phyloP scores from a whole-genome alignment of 163 green algal genomes.

The Chloroidium sp. region DNA sequence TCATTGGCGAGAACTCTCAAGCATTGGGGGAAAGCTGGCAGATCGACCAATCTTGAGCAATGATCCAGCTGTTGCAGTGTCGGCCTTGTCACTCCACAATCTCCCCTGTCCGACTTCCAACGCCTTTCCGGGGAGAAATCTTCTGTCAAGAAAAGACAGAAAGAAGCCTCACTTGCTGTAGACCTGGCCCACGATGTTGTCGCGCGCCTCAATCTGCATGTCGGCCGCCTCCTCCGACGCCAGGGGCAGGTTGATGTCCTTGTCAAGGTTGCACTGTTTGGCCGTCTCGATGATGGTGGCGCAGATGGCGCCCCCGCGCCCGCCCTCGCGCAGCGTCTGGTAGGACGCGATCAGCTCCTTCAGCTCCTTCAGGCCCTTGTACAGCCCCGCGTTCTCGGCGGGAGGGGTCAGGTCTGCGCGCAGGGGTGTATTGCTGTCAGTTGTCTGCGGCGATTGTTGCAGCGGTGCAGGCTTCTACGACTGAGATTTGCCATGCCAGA shows the following conservation, averaged over 20 bases:
- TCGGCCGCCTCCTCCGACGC: constrained; percentile 51
- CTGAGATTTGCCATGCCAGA: no score
- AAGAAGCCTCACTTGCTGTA: constrained; percentile 51
- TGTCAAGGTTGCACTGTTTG: constrained; percentile 93
- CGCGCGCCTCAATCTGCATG: constrained; percentile 70
- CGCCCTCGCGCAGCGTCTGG: constrained; percentile 85
- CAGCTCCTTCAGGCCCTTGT: constrained; percentile 93
- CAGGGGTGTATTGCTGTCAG: no score
- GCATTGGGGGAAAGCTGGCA: no score
- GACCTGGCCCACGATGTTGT: constrained; percentile 85
- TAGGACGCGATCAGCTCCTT: constrained; percentile 95
- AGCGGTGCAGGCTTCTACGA: no score
- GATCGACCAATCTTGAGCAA: no score
- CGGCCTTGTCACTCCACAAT: no score
- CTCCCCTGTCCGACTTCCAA: background rate
- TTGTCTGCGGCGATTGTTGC: no score
- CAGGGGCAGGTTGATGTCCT: constrained; percentile 79
- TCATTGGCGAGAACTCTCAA: no score
- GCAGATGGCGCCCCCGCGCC: constrained; percentile 78
- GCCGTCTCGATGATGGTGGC: constrained; percentile 95
- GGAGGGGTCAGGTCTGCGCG: constrained; percentile 81
- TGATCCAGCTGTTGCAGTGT: no score
- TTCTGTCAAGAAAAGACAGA: background rate
- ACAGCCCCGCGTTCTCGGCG: constrained; percentile 98
- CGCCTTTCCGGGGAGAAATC: background rate